phyloP scores from a whole-genome alignment of 2,329 filamentous ascomycete species.

The Pseudogymnoascus sp. region DNA sequence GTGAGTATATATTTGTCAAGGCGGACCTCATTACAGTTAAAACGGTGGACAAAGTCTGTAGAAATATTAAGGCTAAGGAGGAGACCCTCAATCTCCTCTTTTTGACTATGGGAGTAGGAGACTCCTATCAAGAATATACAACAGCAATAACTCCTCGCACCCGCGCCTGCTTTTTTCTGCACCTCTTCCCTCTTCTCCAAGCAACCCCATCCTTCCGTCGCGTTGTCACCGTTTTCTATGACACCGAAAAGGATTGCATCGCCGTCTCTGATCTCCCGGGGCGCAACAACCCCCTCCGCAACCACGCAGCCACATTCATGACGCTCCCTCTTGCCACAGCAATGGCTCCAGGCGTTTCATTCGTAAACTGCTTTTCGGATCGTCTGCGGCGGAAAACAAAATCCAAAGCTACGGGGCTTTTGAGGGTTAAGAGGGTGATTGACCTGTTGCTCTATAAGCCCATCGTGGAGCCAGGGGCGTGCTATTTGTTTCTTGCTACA shows the following conservation, averaged over 20 bases:
- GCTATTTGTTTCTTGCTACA: constrained; percentile 30
- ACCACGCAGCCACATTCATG: background rate
- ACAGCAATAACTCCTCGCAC: constrained; percentile 44
- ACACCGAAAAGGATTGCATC: background rate
- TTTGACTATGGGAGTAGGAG: constrained; percentile 36
- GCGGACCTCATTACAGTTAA: constrained; percentile 37
- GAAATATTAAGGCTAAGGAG: constrained; percentile 41
- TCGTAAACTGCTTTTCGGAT: constrained; percentile 4
- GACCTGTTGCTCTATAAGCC: background rate
- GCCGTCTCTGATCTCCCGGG: background rate
- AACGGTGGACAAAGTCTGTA: constrained; percentile 39
- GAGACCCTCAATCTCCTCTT: constrained; percentile 46
- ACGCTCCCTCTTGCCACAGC: background rate
- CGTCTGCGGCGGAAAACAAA: background rate
- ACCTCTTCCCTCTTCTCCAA: constrained; percentile 47
- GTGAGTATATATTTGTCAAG: constrained; percentile 35
- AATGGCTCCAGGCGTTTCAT: background rate
- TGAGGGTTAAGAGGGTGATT: background rate
- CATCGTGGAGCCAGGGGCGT: constrained; percentile 27
- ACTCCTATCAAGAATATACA: background rate
- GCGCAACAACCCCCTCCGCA: background rate
- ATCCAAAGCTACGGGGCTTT: background rate
- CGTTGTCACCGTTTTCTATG: constrained; percentile 41
- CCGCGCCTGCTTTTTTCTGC: constrained; percentile 45
- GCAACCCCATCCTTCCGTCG: constrained; percentile 38